phyloP scores from a whole-genome alignment of 2,329 filamentous ascomycete genomes.

The Fusarium newnesense region DNA sequence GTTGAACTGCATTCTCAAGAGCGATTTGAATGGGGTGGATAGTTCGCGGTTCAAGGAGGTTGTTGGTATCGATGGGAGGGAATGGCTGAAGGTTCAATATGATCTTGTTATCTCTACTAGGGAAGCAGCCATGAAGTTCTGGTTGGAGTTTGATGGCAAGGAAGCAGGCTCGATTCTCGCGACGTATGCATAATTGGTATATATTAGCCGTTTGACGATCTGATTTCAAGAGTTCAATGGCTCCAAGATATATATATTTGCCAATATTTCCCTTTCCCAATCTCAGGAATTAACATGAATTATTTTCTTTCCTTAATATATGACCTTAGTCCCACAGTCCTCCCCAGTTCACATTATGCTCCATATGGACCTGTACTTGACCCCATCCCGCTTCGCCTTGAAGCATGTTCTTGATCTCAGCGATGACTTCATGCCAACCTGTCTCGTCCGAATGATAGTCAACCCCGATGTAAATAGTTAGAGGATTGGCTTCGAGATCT shows the following conservation, averaged over 20 bases:
- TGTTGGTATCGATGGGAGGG: neutral
- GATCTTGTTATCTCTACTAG: neutral
- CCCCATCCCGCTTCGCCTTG: neutral
- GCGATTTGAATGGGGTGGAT: neutral
- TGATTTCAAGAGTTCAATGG: neutral
- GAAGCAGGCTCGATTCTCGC: neutral
- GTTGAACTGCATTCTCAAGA: neutral
- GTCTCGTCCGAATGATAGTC: neutral
- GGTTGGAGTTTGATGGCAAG: neutral
- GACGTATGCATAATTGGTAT: neutral
- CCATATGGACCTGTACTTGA: neutral
- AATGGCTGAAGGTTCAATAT: neutral
- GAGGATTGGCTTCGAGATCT: neutral
- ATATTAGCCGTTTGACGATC: neutral
- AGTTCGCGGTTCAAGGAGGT: neutral
- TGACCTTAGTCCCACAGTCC: neutral
- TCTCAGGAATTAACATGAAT: too few species aligned
- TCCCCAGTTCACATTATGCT: neutral
- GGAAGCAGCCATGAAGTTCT: neutral
- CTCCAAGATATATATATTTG: too few species aligned
- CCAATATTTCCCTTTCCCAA: too few species aligned
- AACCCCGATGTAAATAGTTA: neutral
- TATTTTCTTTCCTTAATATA: neutral
- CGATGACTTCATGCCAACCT: neutral
- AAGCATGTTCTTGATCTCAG: neutral